Base-by-base conservation (phyloP, 345 rosid genomes). In the Abelmoschus esculentus region DNA sequence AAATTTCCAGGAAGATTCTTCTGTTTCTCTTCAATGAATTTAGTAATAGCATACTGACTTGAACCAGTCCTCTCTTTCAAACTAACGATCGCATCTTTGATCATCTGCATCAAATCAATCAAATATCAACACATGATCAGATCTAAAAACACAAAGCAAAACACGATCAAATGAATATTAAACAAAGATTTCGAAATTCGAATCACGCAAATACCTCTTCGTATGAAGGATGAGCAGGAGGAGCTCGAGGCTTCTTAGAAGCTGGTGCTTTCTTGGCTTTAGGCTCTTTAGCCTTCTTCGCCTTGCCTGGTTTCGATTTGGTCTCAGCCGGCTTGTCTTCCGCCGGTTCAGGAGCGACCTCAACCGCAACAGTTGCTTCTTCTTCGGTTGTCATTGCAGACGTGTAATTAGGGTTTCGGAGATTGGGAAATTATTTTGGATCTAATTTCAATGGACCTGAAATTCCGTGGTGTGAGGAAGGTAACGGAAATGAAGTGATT, bases 21-120 rank as follows among this genome's bases (percentile, higher is more conserved):
- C 3, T 91, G 87, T 74, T 88, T 91, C 80, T 84, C 96, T 31
- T 91, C 97, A 0, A 89, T 81, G 74, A 85, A 89, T 73, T 89
- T 89, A 26, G 90, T 76, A 71, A 91, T 91, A 47, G 97, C 97
- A 66, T 86, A 82, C 78, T 89, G 96, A 61, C 97, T 91, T 38
- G 97, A 91, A 66, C 97, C 97, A 2, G 83, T 87, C 81, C 79
- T 91, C 78, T 91, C 97, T 74, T 91, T 89, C 82, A 91, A 63
- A 8, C 86, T 79, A 14, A 77, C 74, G 10, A 91, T 88, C 1
- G 96, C 93, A 0, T 89, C 93, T 61, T 83, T 89, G 2, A 91
- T 79, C 97, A 91, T 91, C 97, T 91, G 75, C 11, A 79, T 73
- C 15, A 1, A 65, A 26, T 40, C 11, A 65, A 26, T 40, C 11